Evolutionary conservation across 768 basidiomycete genomes (phyloP), one percentile per base, ranked within the genome.

Genomic region (Ramaria rubella): DNA sequence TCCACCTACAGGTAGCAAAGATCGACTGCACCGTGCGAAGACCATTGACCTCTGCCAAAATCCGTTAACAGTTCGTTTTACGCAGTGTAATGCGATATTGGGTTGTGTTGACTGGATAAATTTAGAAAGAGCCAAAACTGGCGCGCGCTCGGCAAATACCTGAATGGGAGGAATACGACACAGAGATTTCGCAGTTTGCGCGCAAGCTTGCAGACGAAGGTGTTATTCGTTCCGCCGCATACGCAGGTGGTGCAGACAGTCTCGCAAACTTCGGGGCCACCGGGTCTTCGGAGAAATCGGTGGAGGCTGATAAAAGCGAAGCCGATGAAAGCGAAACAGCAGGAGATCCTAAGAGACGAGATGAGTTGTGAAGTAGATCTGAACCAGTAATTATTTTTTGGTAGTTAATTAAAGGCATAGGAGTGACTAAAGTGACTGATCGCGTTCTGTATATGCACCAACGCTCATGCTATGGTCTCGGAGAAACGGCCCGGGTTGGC

Each of bases 31-130:
- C 64, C 79, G 83, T 31, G 87, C 85, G 1, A 91, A 90, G 71
- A 91, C 89, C 6, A 95, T 98, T 59, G 95, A 98, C 66, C 80
- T 98, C 4, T 98, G 95, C 69, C 94, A 96, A 70, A 96, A 97
- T 64, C 94, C 94, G 5, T 75, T 96, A 50, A 97, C 94, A 46
- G 93, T 94, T 52, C 59, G 83, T 15, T 46, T 5, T 26, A 42
- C n/a, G 8, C 23, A n/a, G 2, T 38, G 7, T 17, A 21, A 21
- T 42, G 6, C 23, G 11, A 21, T n/a, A 42, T 15, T n/a, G 36
- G 11, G n/a, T 23, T 11, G 46, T 48, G 17, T 24, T 14, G 15
- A 36, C 49, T 23, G 31, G 15, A n/a, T 30, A 34, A 36, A 17
- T 8, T 40, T 29, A 96, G 90, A 96, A 98, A 85, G 96, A 98